phyloP scores from a whole-genome alignment of 257 asterid species.

The Solanum medicagineum region DNA sequence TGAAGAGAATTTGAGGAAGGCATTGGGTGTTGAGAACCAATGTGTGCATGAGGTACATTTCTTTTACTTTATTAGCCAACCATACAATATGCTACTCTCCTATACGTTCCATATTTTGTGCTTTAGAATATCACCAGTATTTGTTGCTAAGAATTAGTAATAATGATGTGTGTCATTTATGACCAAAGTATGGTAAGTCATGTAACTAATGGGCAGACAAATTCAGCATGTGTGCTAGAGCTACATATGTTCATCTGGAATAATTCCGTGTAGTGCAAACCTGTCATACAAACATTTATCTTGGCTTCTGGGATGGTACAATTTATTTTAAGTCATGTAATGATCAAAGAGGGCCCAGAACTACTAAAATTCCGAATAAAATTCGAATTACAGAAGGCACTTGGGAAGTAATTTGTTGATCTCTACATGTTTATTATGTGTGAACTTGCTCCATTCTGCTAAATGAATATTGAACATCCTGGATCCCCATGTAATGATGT shows the following conservation, averaged over 20 bases:
- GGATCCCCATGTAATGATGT: background rate
- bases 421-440: background rate
- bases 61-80: background rate
- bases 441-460: background rate
- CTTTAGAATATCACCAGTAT: background rate
- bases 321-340: background rate
- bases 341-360: background rate
- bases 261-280: background rate
- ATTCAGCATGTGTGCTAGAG: background rate
- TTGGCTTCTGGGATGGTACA: background rate
- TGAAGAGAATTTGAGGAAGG: slow-evolving; percentile 83
- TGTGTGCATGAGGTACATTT: slow-evolving; percentile 74
- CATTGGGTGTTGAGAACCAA: slow-evolving; percentile 91
- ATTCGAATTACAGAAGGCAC: background rate
- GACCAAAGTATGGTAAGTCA: background rate
- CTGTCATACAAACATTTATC: background rate
- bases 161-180: background rate
- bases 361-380: background rate
- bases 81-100: background rate
- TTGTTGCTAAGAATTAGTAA: background rate
- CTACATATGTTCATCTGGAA: background rate
- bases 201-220: background rate
- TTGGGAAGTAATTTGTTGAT: background rate
- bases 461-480: background rate
- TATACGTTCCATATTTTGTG: background rate